These are phyloP conservation scores for Candida anutae DNA, from an alignment of 1,139 yeast species.

Conservation along the genomic window DNA sequence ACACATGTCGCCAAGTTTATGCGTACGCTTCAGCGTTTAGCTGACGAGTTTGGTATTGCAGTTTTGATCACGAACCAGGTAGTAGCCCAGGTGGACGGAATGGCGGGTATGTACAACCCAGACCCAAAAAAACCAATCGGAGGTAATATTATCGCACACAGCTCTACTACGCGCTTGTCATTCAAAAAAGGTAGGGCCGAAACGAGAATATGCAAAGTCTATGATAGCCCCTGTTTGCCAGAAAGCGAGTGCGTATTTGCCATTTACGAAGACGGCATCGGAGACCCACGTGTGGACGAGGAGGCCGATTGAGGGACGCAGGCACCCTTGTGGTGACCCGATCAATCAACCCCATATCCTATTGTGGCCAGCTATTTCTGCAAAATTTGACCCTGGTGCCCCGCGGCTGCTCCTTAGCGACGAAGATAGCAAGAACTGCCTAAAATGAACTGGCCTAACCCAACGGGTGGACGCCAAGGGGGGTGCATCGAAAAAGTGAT, in stretches of 20 bases:
- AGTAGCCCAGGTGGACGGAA: slow-evolving; percentile 96
- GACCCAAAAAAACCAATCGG: slow-evolving; percentile 99
- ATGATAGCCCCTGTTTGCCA: slow-evolving; percentile 93
- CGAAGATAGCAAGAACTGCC: too few species aligned
- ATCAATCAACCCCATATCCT: too few species aligned
- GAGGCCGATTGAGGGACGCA: too few species aligned
- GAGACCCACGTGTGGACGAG: slow-evolving; percentile 86
- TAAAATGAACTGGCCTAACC: too few species aligned
- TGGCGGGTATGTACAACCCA: slow-evolving; percentile 73
- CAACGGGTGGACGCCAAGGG: too few species aligned
- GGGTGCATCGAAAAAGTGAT: too few species aligned
- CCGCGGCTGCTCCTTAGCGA: too few species aligned
- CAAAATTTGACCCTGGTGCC: too few species aligned
- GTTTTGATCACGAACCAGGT: slow-evolving; percentile 98
- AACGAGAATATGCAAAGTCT: slow-evolving; percentile 87
- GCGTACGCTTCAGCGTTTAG: slow-evolving; percentile 85
- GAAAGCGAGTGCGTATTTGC: slow-evolving; percentile 95
- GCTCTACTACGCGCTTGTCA: slow-evolving; percentile 87
- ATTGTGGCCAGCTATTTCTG: too few species aligned
- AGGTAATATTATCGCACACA: slow-evolving; percentile 95
- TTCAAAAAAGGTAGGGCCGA: slow-evolving; percentile 88
- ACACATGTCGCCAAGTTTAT: slow-evolving; percentile 89
- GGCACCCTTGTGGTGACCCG: too few species aligned
- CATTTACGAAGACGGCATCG: slow-evolving; percentile 93
- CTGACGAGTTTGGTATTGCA: slow-evolving; percentile 97